Percentiles rank a stretch among this genome's conserved stretches.
Evolutionary conservation across 805 yeast species (phyloP).

Genomic region (Candida germanica): DNA sequence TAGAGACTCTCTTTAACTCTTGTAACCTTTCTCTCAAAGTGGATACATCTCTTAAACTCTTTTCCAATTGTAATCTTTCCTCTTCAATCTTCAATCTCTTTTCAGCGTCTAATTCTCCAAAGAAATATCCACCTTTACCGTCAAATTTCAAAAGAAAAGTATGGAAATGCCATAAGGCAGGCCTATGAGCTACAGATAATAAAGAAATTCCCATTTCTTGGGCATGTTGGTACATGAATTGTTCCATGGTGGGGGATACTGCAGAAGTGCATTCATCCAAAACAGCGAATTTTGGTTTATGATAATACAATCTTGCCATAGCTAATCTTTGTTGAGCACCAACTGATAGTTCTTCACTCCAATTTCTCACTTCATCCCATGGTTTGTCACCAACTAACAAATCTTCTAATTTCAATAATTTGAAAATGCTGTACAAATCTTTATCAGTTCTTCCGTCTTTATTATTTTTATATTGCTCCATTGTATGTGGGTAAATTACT

Average conservation of each 20-base stretch:
- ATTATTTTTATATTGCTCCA: constrained; percentile 47
- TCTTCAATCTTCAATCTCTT: constrained; percentile 72
- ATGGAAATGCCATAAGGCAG: constrained; percentile 92
- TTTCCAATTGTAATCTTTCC: constrained; percentile 69
- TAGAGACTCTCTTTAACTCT: constrained; percentile 55
- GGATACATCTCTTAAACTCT: constrained; percentile 67
- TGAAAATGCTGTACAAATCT: constrained; percentile 52
- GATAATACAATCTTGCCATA: constrained; percentile 89
- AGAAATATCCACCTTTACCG: constrained; percentile 70
- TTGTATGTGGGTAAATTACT: constrained; percentile 80
- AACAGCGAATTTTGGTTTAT: constrained; percentile 89
- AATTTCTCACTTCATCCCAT: constrained; percentile 66
- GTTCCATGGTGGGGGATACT: constrained; percentile 87
- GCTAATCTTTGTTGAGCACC: constrained; percentile 95
- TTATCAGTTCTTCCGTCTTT: constrained; percentile 40
- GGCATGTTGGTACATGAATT: constrained; percentile 82
- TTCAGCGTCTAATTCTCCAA: constrained; percentile 65
- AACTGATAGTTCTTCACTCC: constrained; percentile 85
- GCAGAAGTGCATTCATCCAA: constrained; percentile 95
- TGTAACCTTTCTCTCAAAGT: constrained; percentile 61
- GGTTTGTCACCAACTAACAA: constrained; percentile 44
- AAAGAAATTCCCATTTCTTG: constrained; percentile 75
- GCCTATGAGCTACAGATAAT: constrained; percentile 87
- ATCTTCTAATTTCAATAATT: constrained; percentile 57
- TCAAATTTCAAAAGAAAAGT: constrained; percentile 77